These are phyloP conservation scores for Candida easanensis DNA, from an alignment of 805 yeast species.

Conservation along the genomic window DNA sequence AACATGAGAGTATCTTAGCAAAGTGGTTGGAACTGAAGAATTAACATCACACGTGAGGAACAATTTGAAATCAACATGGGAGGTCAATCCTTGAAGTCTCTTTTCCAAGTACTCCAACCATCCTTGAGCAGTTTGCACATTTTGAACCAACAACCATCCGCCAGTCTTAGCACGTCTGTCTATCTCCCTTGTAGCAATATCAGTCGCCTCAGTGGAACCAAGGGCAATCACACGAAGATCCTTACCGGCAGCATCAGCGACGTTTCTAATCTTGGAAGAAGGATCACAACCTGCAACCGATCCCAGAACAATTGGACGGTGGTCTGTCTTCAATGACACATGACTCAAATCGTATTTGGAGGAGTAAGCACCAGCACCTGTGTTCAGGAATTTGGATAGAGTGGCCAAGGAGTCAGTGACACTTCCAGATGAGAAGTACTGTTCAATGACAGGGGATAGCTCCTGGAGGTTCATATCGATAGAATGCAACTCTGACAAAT, in stretches of 20 bases:
- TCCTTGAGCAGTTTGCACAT: conserved; percentile 65
- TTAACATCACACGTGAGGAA: conserved; percentile 63
- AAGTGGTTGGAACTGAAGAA: conserved; percentile 47
- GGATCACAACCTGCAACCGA: conserved; percentile 69
- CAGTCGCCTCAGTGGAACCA: conserved; percentile 70
- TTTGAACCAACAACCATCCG: conserved; percentile 75
- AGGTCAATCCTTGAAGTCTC: conserved; percentile 33
- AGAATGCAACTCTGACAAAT: background rate
- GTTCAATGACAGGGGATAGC: conserved; percentile 6
- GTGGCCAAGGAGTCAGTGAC: conserved; percentile 17
- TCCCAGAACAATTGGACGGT: conserved; percentile 48
- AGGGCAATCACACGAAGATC: conserved; percentile 52
- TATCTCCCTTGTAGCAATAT: conserved; percentile 55
- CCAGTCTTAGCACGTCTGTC: conserved; percentile 45
- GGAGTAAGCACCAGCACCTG: conserved; percentile 30
- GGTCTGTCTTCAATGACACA: conserved; percentile 21
- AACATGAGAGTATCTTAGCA: conserved; percentile 53
- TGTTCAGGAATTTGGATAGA: conserved; percentile 27
- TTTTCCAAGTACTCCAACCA: conserved; percentile 61
- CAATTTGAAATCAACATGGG: conserved; percentile 43
- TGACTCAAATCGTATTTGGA: conserved; percentile 34
- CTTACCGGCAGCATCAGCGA: conserved; percentile 34
- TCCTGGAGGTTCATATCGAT: conserved; percentile 5
- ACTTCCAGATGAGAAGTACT: conserved; percentile 1
- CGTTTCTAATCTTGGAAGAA: conserved; percentile 45